These are phyloP conservation scores for Globisporangium alternatum DNA, from an alignment of 352 stramenopile genomes.

Conservation along the genomic window DNA sequence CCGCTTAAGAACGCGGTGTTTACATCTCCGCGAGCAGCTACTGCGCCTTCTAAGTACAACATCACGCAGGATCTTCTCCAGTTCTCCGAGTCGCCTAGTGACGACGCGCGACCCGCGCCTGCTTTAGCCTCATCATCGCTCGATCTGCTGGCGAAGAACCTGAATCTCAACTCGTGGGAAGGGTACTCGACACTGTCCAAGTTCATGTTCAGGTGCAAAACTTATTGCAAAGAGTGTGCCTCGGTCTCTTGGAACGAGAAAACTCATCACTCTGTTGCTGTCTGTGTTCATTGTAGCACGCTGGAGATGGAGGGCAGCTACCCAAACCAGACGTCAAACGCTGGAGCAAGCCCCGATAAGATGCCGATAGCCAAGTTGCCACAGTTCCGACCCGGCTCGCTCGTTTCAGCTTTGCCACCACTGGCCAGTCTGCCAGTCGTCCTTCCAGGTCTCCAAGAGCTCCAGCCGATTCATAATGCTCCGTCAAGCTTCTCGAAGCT, in stretches of 20 bases:
- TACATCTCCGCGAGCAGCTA: conserved; percentile 13
- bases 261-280: neutral
- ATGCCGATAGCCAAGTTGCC: neutral
- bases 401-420: neutral
- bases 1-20: conserved; percentile 17
- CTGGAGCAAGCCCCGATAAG: neutral
- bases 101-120: conserved; percentile 13
- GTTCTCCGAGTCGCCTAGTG: conserved; percentile 10
- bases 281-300: conserved; percentile 14
- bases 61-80: conserved; percentile 24
- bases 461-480: neutral
- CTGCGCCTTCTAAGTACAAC: conserved; percentile 19
- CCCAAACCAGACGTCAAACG: neutral
- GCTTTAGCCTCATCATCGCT: conserved; percentile 22
- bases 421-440: neutral
- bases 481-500: conserved; percentile 55
- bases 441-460: conserved; percentile 8
- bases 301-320: conserved; percentile 24
- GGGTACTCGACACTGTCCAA: conserved; percentile 73
- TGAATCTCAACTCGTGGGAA: conserved; percentile 60
- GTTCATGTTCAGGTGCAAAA: conserved; percentile 63
- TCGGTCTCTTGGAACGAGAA: neutral
- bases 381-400: neutral
- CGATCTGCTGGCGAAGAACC: conserved; percentile 34
- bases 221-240: neutral